These are phyloP conservation scores for Auriscalpium microsporum DNA, from an alignment of 768 basidiomycete genomes.

Conservation along the genomic window DNA sequence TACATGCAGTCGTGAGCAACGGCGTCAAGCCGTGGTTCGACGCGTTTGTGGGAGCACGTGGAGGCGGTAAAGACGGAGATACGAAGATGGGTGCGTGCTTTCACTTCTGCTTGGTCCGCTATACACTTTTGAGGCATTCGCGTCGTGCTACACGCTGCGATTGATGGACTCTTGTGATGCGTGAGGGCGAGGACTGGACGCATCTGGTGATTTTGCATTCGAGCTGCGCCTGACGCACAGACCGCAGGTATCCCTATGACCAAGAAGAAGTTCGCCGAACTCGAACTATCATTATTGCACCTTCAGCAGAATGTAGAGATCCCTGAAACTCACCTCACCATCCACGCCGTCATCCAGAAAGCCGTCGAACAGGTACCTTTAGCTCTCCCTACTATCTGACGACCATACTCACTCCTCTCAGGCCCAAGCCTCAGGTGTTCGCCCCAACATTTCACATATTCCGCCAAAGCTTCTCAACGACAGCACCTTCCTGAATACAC, in stretches of 20 bases:
- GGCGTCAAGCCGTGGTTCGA: constrained; percentile 99
- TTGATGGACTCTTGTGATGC: not conserved
- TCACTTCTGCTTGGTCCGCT: not conserved
- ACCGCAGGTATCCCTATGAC: constrained; percentile 83
- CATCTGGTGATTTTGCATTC: not conserved
- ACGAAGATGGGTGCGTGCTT: constrained; percentile 61
- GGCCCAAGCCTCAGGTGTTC: constrained; percentile 44
- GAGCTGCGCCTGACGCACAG: not conserved
- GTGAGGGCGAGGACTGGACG: not conserved
- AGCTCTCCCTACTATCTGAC: not conserved
- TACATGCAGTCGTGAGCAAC: constrained; percentile 90
- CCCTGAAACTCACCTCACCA: constrained; percentile 87
- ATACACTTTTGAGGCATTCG: no score
- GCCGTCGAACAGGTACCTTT: constrained; percentile 59
- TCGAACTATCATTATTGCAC: constrained; percentile 88
- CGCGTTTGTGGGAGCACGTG: constrained; percentile 85
- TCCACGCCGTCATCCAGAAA: constrained; percentile 82
- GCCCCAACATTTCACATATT: constrained; percentile 69
- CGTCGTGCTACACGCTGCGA: no score
- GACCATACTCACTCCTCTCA: not conserved
- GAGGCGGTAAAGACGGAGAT: constrained; percentile 67
- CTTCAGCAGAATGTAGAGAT: constrained; percentile 99
- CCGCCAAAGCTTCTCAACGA: constrained; percentile 73
- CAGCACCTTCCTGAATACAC: constrained; percentile 83
- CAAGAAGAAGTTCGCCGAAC: constrained; percentile 98